A percentile compares a stretch with the other conserved stretches of the same genome.
Evolutionary conservation across 2,329 filamentous ascomycete genomes (phyloP).

Genomic region (Ceratocystis cacaofunesta): DNA sequence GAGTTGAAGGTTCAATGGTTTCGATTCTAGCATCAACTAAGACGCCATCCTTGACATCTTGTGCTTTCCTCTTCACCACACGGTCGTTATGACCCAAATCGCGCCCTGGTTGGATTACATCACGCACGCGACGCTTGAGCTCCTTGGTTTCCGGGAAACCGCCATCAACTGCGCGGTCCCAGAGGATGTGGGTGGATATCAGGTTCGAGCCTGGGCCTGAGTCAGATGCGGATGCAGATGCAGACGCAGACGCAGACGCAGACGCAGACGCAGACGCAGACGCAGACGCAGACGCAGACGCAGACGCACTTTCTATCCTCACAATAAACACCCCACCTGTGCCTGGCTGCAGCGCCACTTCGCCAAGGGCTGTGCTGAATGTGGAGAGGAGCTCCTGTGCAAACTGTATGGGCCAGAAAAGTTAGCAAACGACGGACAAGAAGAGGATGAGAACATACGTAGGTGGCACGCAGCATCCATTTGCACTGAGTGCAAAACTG

Average conservation of each 20-base stretch:
- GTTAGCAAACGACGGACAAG: neutral
- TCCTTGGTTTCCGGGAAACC: slow-evolving; percentile 93
- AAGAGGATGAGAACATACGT: slow-evolving; percentile 39
- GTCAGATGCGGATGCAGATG: neutral
- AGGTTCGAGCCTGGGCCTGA: slow-evolving; percentile 1
- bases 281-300: neutral
- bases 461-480: slow-evolving; percentile 78
- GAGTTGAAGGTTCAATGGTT: neutral
- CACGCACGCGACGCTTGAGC: slow-evolving; percentile 68
- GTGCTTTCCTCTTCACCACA: slow-evolving; percentile 14
- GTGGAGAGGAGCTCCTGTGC: slow-evolving; percentile 92
- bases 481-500: slow-evolving; percentile 87
- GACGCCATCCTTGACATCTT: slow-evolving; percentile 22
- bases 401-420: slow-evolving; percentile 40
- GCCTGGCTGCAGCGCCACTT: slow-evolving; percentile 71
- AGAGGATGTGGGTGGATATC: slow-evolving; percentile 38
- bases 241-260: neutral
- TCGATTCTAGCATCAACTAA: slow-evolving; percentile 9
- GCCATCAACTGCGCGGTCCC: slow-evolving; percentile 76
- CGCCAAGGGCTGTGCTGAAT: slow-evolving; percentile 68
- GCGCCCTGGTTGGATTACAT: slow-evolving; percentile 63
- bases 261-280: neutral
- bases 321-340: slow-evolving; percentile 77
- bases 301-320: slow-evolving; percentile 36
- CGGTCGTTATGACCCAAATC: slow-evolving; percentile 72